Conservation (phyloP, 2,329 filamentous ascomycete species). For the Westerdykella sp. region DNA sequence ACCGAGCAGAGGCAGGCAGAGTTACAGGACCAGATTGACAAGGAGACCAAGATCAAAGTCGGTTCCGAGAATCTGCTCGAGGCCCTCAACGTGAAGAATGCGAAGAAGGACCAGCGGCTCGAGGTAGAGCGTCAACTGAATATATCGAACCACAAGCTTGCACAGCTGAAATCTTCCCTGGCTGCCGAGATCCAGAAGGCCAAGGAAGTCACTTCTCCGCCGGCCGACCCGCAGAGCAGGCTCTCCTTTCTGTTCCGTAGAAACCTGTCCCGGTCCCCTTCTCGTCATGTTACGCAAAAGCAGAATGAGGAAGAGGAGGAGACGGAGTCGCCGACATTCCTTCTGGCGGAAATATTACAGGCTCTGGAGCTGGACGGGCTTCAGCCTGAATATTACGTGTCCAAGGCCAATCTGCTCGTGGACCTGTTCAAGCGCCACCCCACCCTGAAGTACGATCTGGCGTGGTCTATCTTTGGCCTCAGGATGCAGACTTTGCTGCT, state of each 20-base stretch:
- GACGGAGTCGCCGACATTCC: constrained; percentile 83
- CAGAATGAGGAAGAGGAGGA: constrained; percentile 63
- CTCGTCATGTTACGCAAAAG: constrained; percentile 41
- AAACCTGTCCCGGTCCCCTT: constrained; percentile 50
- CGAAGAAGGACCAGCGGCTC: constrained; percentile 66
- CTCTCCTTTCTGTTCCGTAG: constrained; percentile 54
- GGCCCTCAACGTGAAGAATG: constrained; percentile 87
- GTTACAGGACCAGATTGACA: constrained; percentile 79
- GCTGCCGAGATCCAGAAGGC: constrained; percentile 55
- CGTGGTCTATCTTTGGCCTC: constrained; percentile 90
- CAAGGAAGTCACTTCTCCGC: constrained; percentile 47
- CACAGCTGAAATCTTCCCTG: constrained; percentile 53
- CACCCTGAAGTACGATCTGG: constrained; percentile 90
- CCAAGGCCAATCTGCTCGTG: constrained; percentile 85
- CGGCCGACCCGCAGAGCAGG: constrained; percentile 45
- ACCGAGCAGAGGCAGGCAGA: constrained; percentile 68
- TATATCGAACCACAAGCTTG: constrained; percentile 70
- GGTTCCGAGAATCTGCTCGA: constrained; percentile 97
- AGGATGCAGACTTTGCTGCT: constrained; percentile 94
- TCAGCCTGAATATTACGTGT: constrained; percentile 91
- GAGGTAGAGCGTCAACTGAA: constrained; percentile 75
- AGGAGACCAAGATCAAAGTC: constrained; percentile 96
- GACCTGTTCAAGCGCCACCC: constrained; percentile 92
- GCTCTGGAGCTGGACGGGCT: constrained; percentile 82
- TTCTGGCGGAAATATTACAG: constrained; percentile 82